Evolutionary conservation across 345 rosid genomes (phyloP), one percentile per base, ranked within the genome.

Genomic region (Syzygium aromaticum): DNA sequence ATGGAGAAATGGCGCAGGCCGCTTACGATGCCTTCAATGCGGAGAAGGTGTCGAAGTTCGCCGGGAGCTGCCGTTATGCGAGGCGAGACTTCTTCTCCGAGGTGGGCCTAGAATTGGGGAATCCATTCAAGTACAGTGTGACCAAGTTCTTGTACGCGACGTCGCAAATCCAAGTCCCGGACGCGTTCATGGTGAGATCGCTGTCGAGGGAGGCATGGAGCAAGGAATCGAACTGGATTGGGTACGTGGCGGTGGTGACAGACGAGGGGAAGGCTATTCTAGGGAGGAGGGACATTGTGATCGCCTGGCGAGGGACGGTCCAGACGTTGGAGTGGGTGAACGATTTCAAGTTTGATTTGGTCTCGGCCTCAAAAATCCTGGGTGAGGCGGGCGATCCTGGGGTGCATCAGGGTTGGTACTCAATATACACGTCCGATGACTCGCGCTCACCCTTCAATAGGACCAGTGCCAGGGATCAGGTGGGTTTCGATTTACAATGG

Each of bases 1-100:
- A 96, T 28, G 99, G 99, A 1, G 97, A 97, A 89, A 95, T 96
- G 96, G 96, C 95, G 57, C 96, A 96, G 56, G 94, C 98, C 16
- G 52, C 97, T 25, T 96, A 97, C 11, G 98, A 96, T 73, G 91
- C 94, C 14, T 97, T 97, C 90, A 91, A 93, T 67, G 11, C 90
- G 23, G 92, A 95, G 86, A 94, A 92, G 82, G 92, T 56, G 17
- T 96, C 98, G 6, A 92, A 89, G 63, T 95, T 78, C 82, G 95
- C 96, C 0, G 98, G 98, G 21, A 89, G 94, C 51, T 92, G 98
- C 89, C 87, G 93, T 21, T 97, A 93, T 46, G 87, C 93, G 16
- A 93, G 90, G 91, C 87, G 77, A 14, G 90, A 91, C 84, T 95
- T 97, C 89, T 96, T 97, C 87, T 85, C 91, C 78, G 92, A 90